A percentile compares a stretch with the other conserved stretches of the same genome.
phyloP scores from a whole-genome alignment of 164 flowering plant species.

The Stephania yunnanensis region DNA sequence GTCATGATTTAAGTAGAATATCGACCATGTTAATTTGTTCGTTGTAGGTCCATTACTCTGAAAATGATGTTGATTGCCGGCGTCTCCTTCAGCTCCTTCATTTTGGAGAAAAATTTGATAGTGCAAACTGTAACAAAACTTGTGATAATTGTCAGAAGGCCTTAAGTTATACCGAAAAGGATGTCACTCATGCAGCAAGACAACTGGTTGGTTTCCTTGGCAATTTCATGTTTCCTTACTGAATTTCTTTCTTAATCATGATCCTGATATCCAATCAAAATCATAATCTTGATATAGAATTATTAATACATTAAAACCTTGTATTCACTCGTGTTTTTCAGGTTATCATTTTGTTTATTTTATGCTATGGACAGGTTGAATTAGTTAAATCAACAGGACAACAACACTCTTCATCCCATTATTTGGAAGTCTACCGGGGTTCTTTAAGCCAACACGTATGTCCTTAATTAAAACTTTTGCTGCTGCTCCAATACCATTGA shows the following conservation, averaged over 20 bases:
- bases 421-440: constrained; percentile 90
- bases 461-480: background rate
- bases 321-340: background rate
- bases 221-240: background rate
- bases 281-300: no score
- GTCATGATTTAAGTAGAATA: background rate
- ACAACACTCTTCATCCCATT: constrained; percentile 73
- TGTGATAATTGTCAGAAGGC: constrained; percentile 80
- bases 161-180: constrained; percentile 58
- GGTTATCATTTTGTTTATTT: constrained; percentile 10
- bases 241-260: background rate
- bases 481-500: background rate
- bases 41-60: constrained; percentile 90
- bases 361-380: constrained; percentile 47
- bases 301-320: background rate
- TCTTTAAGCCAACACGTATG: constrained; percentile 80
- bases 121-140: constrained; percentile 58
- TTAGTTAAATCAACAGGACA: constrained; percentile 69
- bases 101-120: constrained; percentile 90
- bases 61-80: constrained; percentile 93
- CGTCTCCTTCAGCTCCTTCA: constrained; percentile 85
- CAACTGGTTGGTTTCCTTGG: constrained; percentile 54
- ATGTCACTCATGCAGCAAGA: constrained; percentile 64
- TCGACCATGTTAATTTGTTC: constrained; percentile 3
- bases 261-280: no score